Evolutionary conservation across 352 stramenopile genomes (phyloP), one percentile per base, ranked within the genome.

Genomic region (Phytophthora pluvialis): DNA sequence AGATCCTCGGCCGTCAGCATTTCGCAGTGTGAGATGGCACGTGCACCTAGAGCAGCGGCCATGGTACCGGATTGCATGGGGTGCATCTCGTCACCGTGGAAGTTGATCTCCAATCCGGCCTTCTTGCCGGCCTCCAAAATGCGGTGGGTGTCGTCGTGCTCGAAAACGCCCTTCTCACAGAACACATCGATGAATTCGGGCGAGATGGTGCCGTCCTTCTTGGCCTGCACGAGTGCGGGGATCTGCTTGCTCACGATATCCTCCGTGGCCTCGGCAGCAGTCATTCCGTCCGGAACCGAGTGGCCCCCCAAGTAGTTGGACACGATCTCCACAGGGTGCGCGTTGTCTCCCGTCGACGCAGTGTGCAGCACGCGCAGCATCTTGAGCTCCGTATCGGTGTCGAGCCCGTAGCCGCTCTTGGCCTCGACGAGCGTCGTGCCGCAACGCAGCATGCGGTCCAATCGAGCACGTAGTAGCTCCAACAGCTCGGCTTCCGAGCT

Each of bases 121-220:
- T 80, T 67, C 36, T 77, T 77, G 9, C 87, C 87, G 4, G 83
- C 84, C 28, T 83, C 72, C 18, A 95, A 60, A 62, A 95, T 94
- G 36, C 81, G 78, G 31, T 81, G 72, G n/a, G 75, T 89, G 44
- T 94, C 82, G 15, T 91, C 77, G 33, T 83, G 79, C 66, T 95
- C 83, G 42, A 94, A 95, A 4, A 95, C 86, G 0, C 83, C 83
- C 64, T 93, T 93, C 68, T 95, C 85, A 62, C 87, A 95, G 59
- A 95, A 95, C 28, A 91, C 83, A 47, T 95, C 81, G 42, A 95
- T 94, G 60, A 94, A 89, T 60, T 94, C 82, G 12, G 85, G 83
- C 21, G 86, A 90, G 49, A 95, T 89, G 28, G 72, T 71, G 12
- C 87, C 85, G 29, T 90, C 74, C 38, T 86, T 74, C 50, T 89